Evolutionary conservation across 805 yeast genomes (phyloP).

Genomic region (Cyberlindnera japonica): DNA sequence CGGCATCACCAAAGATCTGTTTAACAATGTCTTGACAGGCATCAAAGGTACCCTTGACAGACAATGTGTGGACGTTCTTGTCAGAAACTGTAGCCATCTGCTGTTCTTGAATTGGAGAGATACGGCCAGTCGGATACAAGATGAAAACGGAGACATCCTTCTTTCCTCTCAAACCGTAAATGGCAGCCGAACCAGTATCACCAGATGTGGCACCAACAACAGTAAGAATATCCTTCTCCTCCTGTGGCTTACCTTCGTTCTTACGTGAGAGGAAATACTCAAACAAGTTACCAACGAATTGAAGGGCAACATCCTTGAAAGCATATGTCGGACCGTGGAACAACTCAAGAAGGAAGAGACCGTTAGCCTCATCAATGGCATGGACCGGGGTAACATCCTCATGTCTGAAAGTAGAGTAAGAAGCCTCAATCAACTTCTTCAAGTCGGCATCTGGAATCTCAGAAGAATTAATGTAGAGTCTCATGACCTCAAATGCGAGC

Average conservation of each 20-base stretch:
- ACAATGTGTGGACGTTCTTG: slow-evolving; percentile 87
- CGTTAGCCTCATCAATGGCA: slow-evolving; percentile 52
- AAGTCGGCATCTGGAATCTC: slow-evolving; percentile 78
- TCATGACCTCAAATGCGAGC: slow-evolving; percentile 81
- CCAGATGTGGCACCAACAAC: slow-evolving; percentile 99
- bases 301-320: slow-evolving; percentile 97
- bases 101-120: slow-evolving; percentile 95
- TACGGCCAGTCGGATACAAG: slow-evolving; percentile 94
- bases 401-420: slow-evolving; percentile 91
- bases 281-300: slow-evolving; percentile 94
- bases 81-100: slow-evolving; percentile 98
- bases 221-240: slow-evolving; percentile 74
- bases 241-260: slow-evolving; percentile 51
- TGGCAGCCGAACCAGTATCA: slow-evolving; percentile 99
- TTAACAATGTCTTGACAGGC: slow-evolving; percentile 98
- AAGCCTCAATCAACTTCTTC: slow-evolving; percentile 53
- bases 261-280: slow-evolving; percentile 84
- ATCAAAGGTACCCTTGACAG: slow-evolving; percentile 95
- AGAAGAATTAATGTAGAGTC: slow-evolving; percentile 63
- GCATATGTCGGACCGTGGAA: slow-evolving; percentile 99
- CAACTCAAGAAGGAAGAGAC: slow-evolving; percentile 77
- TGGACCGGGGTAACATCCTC: slow-evolving; percentile 81
- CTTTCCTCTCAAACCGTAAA: slow-evolving; percentile 94
- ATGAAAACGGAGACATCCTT: slow-evolving; percentile 97
- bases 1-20: slow-evolving; percentile 83